Conservation (phyloP, 1,284 basidiomycete species). For the Fomes fomentarius region DNA sequence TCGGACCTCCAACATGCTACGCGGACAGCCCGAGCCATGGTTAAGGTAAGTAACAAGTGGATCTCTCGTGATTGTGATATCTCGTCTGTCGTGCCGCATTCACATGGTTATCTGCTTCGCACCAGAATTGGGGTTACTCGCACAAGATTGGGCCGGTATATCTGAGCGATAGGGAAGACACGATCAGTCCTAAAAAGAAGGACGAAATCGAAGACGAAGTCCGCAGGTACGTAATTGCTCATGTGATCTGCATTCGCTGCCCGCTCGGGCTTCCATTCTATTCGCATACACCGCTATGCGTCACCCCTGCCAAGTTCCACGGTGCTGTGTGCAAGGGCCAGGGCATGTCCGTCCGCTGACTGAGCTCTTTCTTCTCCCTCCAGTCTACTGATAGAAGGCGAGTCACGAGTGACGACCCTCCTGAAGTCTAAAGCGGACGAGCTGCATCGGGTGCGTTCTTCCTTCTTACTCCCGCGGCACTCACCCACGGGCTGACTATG, state of each 20-base stretch:
- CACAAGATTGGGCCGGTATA: constrained; percentile 83
- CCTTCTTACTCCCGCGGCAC: constrained; percentile 6
- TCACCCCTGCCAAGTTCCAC: constrained; percentile 2
- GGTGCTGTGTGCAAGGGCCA: constrained; percentile 13
- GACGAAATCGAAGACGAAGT: constrained; percentile 88
- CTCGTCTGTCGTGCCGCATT: constrained; percentile 9
- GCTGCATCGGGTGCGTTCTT: constrained; percentile 70
- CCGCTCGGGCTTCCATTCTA: constrained; percentile 13
- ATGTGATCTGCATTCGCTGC: constrained; percentile 13
- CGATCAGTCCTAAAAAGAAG: constrained; percentile 72
- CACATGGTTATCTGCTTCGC: constrained; percentile 10
- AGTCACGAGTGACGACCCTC: constrained; percentile 69
- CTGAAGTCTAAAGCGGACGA: constrained; percentile 78
- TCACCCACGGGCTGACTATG: constrained; percentile 13
- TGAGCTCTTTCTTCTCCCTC: constrained; percentile 9
- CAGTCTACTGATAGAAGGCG: constrained; percentile 77
- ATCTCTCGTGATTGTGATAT: constrained; percentile 16
- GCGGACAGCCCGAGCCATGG: constrained; percentile 83
- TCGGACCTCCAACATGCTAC: constrained; percentile 86
- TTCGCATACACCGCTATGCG: constrained; percentile 7
- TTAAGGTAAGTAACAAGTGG: constrained; percentile 62
- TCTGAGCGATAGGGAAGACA: constrained; percentile 72
- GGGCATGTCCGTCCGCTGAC: constrained; percentile 21
- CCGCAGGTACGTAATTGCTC: constrained; percentile 57
- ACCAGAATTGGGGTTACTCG: constrained; percentile 80